These are phyloP conservation scores for Moniliophthora roreri DNA, from an alignment of 1,284 basidiomycete species.

Conservation along the genomic window DNA sequence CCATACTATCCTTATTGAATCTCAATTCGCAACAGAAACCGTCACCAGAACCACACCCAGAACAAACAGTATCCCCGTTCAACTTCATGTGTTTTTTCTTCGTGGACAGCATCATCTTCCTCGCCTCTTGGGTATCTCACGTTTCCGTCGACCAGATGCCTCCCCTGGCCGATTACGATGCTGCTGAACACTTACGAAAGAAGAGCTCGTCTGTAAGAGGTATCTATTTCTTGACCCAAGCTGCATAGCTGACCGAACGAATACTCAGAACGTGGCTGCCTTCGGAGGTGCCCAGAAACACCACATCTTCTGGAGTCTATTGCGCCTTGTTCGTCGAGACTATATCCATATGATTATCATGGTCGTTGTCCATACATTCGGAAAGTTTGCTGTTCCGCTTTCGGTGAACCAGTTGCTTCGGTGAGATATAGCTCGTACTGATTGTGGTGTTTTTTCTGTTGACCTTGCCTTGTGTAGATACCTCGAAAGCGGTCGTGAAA, in stretches of 20 bases:
- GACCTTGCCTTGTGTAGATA: constrained; percentile 15
- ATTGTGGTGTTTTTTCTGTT: constrained; percentile 35
- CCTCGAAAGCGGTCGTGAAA: constrained; percentile 26
- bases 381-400: constrained; percentile 4
- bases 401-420: constrained; percentile 11
- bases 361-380: constrained; percentile 4
- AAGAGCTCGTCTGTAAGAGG: constrained; percentile 20
- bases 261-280: not conserved
- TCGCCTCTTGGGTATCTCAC: constrained; percentile 1
- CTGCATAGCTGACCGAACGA: not conserved
- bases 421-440: constrained; percentile 26
- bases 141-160: constrained; percentile 29
- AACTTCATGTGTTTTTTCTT: not conserved
- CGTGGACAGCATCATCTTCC: not conserved
- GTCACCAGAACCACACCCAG: not conserved
- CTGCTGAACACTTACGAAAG: constrained; percentile 20
- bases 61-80: not conserved
- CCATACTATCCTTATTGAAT: not conserved
- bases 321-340: constrained; percentile 2
- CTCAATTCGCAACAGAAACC: not conserved
- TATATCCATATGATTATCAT: constrained; percentile 3
- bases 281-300: constrained; percentile 3
- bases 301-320: constrained; percentile 6
- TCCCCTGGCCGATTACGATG: constrained; percentile 48
- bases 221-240: not conserved